Conservation (phyloP, 2,329 filamentous ascomycete genomes). For the Lasiodiplodia gonubiensis region DNA sequence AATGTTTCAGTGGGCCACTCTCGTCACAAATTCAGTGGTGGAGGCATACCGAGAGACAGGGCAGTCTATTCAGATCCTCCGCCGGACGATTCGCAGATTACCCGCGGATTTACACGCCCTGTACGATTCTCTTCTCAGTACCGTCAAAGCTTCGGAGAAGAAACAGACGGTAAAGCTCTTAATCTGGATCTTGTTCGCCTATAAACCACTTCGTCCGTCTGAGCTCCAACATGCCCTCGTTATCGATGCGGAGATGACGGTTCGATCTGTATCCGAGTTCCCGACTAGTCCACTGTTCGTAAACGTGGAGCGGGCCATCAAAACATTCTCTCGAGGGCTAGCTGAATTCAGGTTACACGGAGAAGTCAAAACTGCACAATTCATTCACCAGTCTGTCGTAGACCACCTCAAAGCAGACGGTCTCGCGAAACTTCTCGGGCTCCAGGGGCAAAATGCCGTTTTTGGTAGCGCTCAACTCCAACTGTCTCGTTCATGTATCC, state of each 20-base stretch:
- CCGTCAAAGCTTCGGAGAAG: not conserved
- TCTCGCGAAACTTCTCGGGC: not conserved
- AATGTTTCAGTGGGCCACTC: slow-evolving; percentile 1
- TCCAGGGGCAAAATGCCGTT: not conserved
- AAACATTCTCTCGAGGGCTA: not conserved
- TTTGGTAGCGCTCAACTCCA: not conserved
- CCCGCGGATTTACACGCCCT: not conserved
- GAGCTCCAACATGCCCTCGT: not conserved
- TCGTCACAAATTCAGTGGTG: not conserved
- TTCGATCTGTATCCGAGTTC: not conserved
- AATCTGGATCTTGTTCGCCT: not conserved
- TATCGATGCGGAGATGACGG: not conserved
- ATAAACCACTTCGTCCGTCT: not conserved
- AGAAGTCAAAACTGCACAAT: not conserved
- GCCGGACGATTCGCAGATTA: not conserved
- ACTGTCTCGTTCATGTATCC: slow-evolving; percentile 1
- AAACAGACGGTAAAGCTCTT: not conserved
- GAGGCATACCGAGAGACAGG: not conserved
- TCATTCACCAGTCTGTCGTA: slow-evolving; percentile 2
- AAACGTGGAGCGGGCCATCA: not conserved
- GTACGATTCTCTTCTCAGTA: not conserved
- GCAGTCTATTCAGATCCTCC: not conserved
- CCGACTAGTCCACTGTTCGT: not conserved
- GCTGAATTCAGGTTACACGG: not conserved
- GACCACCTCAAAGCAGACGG: not conserved